Conservation (phyloP, 2,329 filamentous ascomycete genomes). For the Cordyceps cicadae region DNA sequence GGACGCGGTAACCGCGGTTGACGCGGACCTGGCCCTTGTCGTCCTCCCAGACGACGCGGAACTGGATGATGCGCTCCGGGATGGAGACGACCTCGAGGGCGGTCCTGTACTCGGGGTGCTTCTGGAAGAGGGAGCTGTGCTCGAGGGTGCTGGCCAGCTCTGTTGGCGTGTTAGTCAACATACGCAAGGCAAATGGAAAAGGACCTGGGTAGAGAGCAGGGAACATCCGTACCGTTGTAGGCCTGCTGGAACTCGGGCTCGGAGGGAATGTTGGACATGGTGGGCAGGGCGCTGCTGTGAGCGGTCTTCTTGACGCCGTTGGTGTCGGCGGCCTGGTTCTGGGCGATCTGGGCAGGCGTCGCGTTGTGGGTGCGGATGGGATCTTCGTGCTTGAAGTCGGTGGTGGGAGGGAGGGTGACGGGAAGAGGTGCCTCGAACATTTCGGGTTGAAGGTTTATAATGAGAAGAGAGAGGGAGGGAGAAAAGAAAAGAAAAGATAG, state of each 20-base stretch:
- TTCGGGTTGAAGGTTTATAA: background rate
- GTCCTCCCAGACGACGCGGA: constrained; percentile 95
- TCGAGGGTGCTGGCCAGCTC: constrained; percentile 94
- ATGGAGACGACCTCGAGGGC: constrained; percentile 82
- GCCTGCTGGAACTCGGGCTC: constrained; percentile 99
- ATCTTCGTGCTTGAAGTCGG: background rate
- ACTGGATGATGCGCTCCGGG: constrained; percentile 93
- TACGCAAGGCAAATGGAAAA: too few species aligned
- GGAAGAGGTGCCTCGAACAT: constrained; percentile 9
- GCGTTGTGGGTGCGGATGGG: constrained; percentile 6
- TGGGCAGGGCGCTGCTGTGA: background rate
- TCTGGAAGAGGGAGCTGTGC: constrained; percentile 83
- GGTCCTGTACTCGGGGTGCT: constrained; percentile 89
- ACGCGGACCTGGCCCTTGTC: constrained; percentile 83
- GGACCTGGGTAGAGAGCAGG: too few species aligned
- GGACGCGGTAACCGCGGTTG: constrained; percentile 92
- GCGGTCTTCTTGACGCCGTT: constrained; percentile 12
- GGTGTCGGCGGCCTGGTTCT: constrained; percentile 10
- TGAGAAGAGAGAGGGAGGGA: background rate
- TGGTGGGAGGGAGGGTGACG: constrained; percentile 7
- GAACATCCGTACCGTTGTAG: constrained; percentile 71
- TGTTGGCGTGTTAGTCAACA: constrained; percentile 26
- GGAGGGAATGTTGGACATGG: constrained; percentile 72
- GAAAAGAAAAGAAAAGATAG: background rate
- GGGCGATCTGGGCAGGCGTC: constrained; percentile 5